phyloP scores from a whole-genome alignment of 2,329 filamentous ascomycete genomes.

The Zymoseptoria brevis region DNA sequence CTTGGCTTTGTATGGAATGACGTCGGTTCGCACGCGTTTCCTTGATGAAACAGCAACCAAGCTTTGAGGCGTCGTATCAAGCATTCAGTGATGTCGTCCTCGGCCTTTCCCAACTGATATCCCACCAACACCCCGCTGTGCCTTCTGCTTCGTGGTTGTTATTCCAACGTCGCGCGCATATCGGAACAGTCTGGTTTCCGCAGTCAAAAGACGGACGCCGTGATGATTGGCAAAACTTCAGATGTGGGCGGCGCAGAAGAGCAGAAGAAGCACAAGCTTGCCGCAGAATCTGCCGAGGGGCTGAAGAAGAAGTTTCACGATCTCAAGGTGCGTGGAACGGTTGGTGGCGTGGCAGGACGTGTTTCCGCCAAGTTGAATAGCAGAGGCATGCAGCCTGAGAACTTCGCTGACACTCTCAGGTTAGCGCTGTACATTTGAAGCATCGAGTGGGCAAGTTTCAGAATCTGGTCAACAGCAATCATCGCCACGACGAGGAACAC shows the following conservation, averaged over 20 bases:
- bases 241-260: slow-evolving; percentile 14
- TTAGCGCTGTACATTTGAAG: slow-evolving; percentile 51
- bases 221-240: slow-evolving; percentile 15
- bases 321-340: slow-evolving; percentile 11
- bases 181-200: not conserved
- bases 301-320: slow-evolving; percentile 19
- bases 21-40: not conserved
- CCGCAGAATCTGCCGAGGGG: slow-evolving; percentile 9
- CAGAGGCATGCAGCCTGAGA: not conserved
- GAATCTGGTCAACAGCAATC: slow-evolving; percentile 71
- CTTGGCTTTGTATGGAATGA: not conserved
- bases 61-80: slow-evolving; percentile 1
- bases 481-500: slow-evolving; percentile 89
- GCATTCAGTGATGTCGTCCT: not conserved
- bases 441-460: slow-evolving; percentile 56
- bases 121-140: not conserved
- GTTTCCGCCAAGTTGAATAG: not conserved
- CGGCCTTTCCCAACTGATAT: not conserved
- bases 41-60: not conserved
- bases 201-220: slow-evolving; percentile 1
- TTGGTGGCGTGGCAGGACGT: not conserved
- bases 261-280: slow-evolving; percentile 11
- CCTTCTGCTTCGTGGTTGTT: not conserved
- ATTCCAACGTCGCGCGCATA: not conserved
- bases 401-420: slow-evolving; percentile 24